Conservation (phyloP, 139 green algal genomes). For the Chlorella sp. region DNA sequence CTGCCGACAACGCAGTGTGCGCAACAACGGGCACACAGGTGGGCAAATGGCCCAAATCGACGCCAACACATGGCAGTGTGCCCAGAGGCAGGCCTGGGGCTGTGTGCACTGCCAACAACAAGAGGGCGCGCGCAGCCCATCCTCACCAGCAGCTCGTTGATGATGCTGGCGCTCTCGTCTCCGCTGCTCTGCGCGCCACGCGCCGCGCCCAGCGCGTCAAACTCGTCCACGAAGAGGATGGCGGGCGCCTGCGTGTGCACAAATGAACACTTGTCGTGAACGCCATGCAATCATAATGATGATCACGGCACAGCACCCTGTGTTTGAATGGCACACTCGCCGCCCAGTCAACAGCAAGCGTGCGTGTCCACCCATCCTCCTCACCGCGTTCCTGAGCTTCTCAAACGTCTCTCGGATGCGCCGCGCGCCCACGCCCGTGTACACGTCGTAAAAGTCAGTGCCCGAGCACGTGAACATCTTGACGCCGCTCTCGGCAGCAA, state of each 20-base stretch:
- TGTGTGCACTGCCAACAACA: not conserved
- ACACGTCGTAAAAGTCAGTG: conserved; percentile 57
- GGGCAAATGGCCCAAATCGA: not conserved
- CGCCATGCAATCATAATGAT: too few relatives aligned
- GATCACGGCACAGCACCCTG: too few relatives aligned
- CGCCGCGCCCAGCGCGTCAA: conserved; percentile 84
- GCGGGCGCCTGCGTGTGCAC: conserved; percentile 50
- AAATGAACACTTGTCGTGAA: not conserved
- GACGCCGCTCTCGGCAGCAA: conserved; percentile 90
- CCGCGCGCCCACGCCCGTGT: conserved; percentile 38
- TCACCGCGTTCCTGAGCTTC: conserved; percentile 21
- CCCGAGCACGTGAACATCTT: conserved; percentile 64
- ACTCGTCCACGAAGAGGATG: conserved; percentile 98
- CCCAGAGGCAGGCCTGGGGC: too few relatives aligned
- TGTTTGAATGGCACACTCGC: too few relatives aligned
- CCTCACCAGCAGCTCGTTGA: conserved; percentile 92
- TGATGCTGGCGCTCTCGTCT: conserved; percentile 78
- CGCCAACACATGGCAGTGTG: too few relatives aligned
- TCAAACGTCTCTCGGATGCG: conserved; percentile 55
- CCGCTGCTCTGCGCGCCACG: conserved; percentile 43
- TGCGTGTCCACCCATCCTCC: too few relatives aligned
- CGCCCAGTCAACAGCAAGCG: too few relatives aligned
- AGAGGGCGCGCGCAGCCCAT: not conserved
- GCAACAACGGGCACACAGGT: not conserved
- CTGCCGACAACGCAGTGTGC: not conserved